Percentiles rank a stretch among this genome's conserved stretches.
Conservation (phyloP, 169 alveolate species). For the Besnoitia besnoiti region DNA sequence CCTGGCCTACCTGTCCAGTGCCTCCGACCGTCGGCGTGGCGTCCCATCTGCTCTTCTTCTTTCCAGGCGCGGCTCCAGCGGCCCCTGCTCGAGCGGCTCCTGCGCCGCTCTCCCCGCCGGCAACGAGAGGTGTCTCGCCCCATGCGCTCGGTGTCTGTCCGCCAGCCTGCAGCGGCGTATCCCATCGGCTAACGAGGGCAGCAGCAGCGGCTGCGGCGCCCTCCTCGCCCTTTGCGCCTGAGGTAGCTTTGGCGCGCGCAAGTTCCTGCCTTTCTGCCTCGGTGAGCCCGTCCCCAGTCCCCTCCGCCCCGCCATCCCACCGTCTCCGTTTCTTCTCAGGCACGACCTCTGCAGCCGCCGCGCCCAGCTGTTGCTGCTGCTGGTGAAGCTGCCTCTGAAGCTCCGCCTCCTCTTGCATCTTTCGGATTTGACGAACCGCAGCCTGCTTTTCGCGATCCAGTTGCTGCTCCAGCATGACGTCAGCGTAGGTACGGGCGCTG, state of each 20-base stretch:
- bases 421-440: conserved; percentile 67
- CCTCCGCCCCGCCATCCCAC: conserved; percentile 57
- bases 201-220: conserved; percentile 70
- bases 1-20: conserved; percentile 62
- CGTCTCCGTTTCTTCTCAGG: conserved; percentile 66
- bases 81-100: conserved; percentile 25
- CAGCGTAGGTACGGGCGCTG: conserved; percentile 62
- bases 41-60: conserved; percentile 80
- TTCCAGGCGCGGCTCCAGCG: conserved; percentile 61
- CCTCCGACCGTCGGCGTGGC: conserved; percentile 76
- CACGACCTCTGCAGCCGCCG: conserved; percentile 51
- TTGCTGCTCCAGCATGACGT: conserved; percentile 69
- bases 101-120: conserved; percentile 35
- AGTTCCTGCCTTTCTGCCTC: conserved; percentile 42
- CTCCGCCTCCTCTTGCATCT: conserved; percentile 66
- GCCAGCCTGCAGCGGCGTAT: conserved; percentile 72
- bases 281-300: conserved; percentile 42
- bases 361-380: conserved; percentile 64
- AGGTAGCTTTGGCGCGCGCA: neutral
- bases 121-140: conserved; percentile 72
- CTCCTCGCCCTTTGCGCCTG: conserved; percentile 36
- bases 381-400: conserved; percentile 61
- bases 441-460: conserved; percentile 71
- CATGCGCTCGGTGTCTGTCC: conserved; percentile 67
- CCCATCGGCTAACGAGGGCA: conserved; percentile 69